Evolutionary conservation across 139 green algal genomes (phyloP).

Genomic region (Axilococcus clingmanii): DNA sequence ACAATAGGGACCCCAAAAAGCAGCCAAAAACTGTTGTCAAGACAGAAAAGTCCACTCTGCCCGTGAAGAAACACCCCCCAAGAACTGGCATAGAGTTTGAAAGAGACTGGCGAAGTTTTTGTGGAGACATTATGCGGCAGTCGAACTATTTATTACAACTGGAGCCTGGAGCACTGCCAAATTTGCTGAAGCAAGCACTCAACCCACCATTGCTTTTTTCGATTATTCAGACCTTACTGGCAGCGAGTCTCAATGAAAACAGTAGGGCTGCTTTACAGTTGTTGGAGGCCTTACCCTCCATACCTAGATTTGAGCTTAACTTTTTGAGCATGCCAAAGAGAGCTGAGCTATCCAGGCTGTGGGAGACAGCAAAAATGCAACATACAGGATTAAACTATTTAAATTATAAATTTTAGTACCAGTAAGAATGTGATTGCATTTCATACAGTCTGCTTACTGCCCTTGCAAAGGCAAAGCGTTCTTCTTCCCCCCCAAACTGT

Average conservation of each 20-base stretch:
- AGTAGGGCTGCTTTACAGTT: neutral
- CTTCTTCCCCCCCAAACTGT: no score
- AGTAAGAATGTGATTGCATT: slow-evolving; percentile 30
- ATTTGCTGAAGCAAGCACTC: slow-evolving; percentile 49
- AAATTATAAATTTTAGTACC: neutral
- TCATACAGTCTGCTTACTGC: slow-evolving; percentile 64
- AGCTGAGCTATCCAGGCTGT: neutral
- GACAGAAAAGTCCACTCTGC: neutral
- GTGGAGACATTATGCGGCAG: slow-evolving; percentile 33
- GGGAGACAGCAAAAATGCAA: neutral
- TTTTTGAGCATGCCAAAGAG: neutral
- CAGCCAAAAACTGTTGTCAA: neutral
- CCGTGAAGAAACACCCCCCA: neutral
- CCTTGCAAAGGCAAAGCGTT: slow-evolving; percentile 71
- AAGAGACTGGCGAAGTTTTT: slow-evolving; percentile 42
- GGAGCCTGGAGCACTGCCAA: slow-evolving; percentile 30
- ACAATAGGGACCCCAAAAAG: neutral
- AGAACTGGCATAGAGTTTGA: slow-evolving; percentile 58
- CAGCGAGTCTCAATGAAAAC: neutral
- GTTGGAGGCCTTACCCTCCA: slow-evolving; percentile 7
- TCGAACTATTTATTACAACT: slow-evolving; percentile 40
- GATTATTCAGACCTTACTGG: slow-evolving; percentile 12
- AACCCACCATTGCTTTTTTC: slow-evolving; percentile 34
- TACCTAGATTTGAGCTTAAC: slow-evolving; percentile 8
- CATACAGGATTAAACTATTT: neutral